Conservation (phyloP, 257 asterid genomes). For the Ajuga chamaepitys region DNA sequence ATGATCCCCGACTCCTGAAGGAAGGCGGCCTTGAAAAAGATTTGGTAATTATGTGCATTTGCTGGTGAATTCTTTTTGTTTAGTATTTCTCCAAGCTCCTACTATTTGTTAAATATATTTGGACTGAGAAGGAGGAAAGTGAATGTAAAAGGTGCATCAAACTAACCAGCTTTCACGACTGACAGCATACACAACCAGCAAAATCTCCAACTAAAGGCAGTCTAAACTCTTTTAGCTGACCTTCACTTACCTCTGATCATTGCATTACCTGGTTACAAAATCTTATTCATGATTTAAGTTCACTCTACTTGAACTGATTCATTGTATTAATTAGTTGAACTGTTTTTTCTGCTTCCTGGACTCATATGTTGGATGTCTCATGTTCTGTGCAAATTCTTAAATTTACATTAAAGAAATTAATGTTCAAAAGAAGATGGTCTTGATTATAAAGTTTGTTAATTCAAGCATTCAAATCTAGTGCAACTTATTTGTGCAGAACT, state of each 20-base stretch:
- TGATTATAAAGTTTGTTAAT: neutral
- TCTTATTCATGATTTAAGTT: neutral
- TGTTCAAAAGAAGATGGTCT: neutral
- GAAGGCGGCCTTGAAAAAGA: constrained; percentile 41
- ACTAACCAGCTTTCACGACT: neutral
- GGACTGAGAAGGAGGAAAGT: constrained; percentile 3
- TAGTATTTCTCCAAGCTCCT: constrained; percentile 1
- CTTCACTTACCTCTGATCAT: neutral
- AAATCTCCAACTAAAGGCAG: neutral
- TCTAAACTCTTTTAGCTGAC: neutral
- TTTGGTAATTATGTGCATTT: constrained; percentile 32
- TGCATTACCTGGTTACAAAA: neutral
- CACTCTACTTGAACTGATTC: neutral
- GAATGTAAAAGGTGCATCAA: neutral
- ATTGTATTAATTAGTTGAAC: neutral
- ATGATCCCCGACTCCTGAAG: constrained; percentile 92
- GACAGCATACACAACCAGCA: neutral
- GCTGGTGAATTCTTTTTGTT: constrained; percentile 2
- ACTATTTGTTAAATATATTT: neutral
- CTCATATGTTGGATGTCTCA: constrained; percentile 4
- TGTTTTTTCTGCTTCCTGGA: constrained; percentile 4
- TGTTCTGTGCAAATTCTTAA: neutral
- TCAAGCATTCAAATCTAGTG: constrained; percentile 16
- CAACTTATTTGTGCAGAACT: constrained; percentile 43
- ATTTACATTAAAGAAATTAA: neutral